Conservation (phyloP, 2,329 filamentous ascomycete genomes). For the Capronia epimyces region DNA sequence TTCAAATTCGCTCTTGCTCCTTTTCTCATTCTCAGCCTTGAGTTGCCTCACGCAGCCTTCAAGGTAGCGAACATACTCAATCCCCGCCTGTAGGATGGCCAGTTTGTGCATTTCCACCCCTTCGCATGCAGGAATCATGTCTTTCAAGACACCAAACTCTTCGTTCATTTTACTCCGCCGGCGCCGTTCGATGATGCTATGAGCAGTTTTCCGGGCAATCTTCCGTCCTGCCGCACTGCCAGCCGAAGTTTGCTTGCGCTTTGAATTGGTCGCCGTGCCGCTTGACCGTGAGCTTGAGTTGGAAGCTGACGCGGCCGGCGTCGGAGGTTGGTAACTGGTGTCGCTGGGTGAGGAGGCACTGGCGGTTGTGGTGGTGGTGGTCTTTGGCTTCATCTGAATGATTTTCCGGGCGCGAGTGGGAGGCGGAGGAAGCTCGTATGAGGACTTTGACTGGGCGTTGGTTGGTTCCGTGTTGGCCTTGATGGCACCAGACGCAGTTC, state of each 20-base stretch:
- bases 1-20: neutral
- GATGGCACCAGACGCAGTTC: conserved; percentile 24
- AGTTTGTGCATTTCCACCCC: conserved; percentile 96
- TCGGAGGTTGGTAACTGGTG: conserved; percentile 26
- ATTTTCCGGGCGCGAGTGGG: conserved; percentile 91
- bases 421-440: conserved; percentile 80
- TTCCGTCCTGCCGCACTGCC: conserved; percentile 86
- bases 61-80: conserved; percentile 91
- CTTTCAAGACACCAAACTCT: conserved; percentile 87
- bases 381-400: conserved; percentile 87
- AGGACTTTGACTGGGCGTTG: conserved; percentile 47
- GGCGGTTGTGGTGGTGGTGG: conserved; percentile 41
- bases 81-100: conserved; percentile 89
- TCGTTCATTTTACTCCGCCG: conserved; percentile 97
- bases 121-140: conserved; percentile 92
- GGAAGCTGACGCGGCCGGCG: conserved; percentile 12
- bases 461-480: conserved; percentile 25
- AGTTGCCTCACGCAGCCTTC: conserved; percentile 80
- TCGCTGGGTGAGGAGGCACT: conserved; percentile 28
- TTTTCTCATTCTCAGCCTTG: conserved; percentile 43
- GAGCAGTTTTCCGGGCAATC: conserved; percentile 90
- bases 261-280: conserved; percentile 42
- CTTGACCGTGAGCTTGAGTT: conserved; percentile 22
- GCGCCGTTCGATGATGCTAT: conserved; percentile 87
- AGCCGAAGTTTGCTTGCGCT: conserved; percentile 70